A percentile compares a stretch with the other conserved stretches of the same genome.
Evolutionary conservation across 345 rosid genomes (phyloP).

Genomic region (Eucalyptus erythrocorys): DNA sequence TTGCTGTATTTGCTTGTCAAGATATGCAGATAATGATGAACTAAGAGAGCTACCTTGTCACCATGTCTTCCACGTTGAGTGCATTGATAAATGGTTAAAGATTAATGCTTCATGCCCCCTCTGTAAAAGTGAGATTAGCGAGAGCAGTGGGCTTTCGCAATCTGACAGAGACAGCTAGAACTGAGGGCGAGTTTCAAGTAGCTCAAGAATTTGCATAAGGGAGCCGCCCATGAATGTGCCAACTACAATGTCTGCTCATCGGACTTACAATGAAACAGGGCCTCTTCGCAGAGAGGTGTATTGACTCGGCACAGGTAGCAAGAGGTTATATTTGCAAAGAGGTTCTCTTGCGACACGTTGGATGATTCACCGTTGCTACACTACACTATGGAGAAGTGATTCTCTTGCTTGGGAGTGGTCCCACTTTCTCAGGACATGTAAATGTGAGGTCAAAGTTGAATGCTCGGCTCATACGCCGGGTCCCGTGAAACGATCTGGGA

Average conservation of each 20-base stretch:
- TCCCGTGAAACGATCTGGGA: not conserved
- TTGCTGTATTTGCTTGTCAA: slow-evolving; percentile 67
- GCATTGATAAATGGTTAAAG: slow-evolving; percentile 74
- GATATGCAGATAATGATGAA: slow-evolving; percentile 49
- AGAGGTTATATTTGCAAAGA: not conserved
- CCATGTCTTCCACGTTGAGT: slow-evolving; percentile 59
- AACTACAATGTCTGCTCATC: not conserved
- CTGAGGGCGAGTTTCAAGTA: not conserved
- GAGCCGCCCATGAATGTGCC: not conserved
- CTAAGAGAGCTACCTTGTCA: slow-evolving; percentile 58
- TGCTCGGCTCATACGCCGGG: not conserved
- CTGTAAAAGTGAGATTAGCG: slow-evolving; percentile 55
- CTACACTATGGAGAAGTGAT: not conserved
- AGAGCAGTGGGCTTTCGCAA: slow-evolving; percentile 13
- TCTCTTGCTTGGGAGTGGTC: not conserved
- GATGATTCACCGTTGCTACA: not conserved
- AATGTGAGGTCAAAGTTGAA: not conserved
- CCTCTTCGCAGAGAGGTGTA: not conserved
- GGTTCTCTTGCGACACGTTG: not conserved
- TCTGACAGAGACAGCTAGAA: slow-evolving; percentile 3
- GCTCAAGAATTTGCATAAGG: not conserved
- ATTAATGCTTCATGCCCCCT: slow-evolving; percentile 75
- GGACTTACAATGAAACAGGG: not conserved
- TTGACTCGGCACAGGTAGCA: not conserved
- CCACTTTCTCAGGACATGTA: not conserved